Base-by-base conservation (phyloP, 2,329 filamentous ascomycete genomes). In the Hortaea werneckii region DNA sequence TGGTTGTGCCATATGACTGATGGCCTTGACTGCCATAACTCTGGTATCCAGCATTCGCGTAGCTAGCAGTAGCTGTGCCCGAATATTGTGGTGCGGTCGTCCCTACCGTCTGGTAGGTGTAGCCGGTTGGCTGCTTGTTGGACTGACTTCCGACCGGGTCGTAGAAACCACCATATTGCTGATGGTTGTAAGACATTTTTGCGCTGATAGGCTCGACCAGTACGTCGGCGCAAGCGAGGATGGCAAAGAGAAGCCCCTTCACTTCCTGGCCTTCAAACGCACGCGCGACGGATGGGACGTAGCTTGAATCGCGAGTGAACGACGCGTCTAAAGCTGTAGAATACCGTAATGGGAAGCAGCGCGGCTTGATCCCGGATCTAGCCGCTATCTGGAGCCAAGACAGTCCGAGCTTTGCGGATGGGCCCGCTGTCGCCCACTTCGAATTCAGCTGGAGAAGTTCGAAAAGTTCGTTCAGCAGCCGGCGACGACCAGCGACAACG, bases 71-170 rank as follows among this genome's bases (percentile, higher is more conserved):
- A 9, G 49, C 37, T 5, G 50, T 40, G 20, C 42, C 41, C 1
- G 45, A 12, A 35, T 50, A 47, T 20, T 20, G 37, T n/a, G 30
- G 28, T 3, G 44, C 41, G 4, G 52, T 42, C 13, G 42, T 47
- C 20, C 46, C 40, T 26, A 53, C 39, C n/a, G 48, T 46, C 34
- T 51, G 53, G 42, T 58, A 54, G 12, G 46, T 43, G 13, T 57
- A 52, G 9, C 50, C 50, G 3, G 48, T 47, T 5, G 50, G 50
- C 34, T 56, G 55, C 30, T 34, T 34, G 27, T 51, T 58, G 9
- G 57, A 46, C 46, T 60, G 59, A 40, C 60, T 63, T 10, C 58
- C 59, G 5, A 56, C 57, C 4, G 60, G 55, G 40, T 61, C 59
- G 49, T 64, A 62, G 52, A 58, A 61, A 50, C 49, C 58, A 46